Evolutionary conservation across 306 rosid genomes (phyloP), one percentile per base, ranked within the genome.

Genomic region (Datisca glomerata): DNA sequence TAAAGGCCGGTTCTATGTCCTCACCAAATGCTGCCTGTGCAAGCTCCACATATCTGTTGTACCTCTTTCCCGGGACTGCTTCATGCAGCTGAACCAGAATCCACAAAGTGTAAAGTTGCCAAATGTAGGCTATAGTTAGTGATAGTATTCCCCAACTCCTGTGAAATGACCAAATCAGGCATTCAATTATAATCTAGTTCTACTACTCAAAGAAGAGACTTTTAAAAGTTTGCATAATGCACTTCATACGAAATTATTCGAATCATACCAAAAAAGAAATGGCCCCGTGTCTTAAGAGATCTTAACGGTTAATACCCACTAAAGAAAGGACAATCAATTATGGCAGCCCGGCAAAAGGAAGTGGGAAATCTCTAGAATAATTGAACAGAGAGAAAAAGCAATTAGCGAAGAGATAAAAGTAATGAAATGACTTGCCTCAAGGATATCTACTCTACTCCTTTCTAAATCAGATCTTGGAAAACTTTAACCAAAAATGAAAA

Each of bases 141-240:
- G 98, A 72, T 50, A 89, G 74, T 52, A 85, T 84, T 64, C 95
- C 98, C 98, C 98, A 89, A 45, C 93, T 84, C 98, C 97, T 89
- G 73, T 25, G n/a, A 29, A 29, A 25, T 19, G 13, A 53, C 21
- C 49, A 36, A 32, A 8, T 12, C 47, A 15, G 47, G 29, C 27
- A 21, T 2, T 42, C 15, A 42, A 42, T 8, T 20, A 19, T n/a
- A 42, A n/a, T n/a, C n/a, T 31, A 31, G n/a, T 31, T 31, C 2
- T 31, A 31, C 36, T 1, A 31, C 36, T 2, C 36, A 8, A 31
- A 31, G n/a, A 12, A 2, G 36, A 31, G 36, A 14, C 9, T 11
- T 8, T 2, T 31, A 31, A n/a, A n/a, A n/a, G n/a, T 4, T 31
- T 31, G 9, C 36, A 31, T 31, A 31, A 2, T 8, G 1, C 13